Base-by-base conservation (phyloP, 2,329 filamentous ascomycete genomes). In the Colletotrichum tropicale region DNA sequence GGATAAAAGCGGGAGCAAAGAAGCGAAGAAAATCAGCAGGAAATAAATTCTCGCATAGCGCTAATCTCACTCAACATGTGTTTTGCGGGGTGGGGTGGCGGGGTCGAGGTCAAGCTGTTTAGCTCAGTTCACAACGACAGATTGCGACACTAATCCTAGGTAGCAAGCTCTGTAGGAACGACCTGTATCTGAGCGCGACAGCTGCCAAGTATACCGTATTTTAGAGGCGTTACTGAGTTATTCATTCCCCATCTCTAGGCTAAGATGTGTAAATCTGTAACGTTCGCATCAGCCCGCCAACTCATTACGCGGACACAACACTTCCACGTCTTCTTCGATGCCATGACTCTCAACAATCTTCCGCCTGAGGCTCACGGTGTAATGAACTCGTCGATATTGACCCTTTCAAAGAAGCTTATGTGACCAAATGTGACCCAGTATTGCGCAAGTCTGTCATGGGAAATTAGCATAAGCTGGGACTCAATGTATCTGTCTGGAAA, bases 381-480 rank as follows among this genome's bases (percentile, higher is more conserved):
- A 3, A 88, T 78, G 24, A 91, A 89, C 28, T 85, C 78, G 72
- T 93, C 90, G 71, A 94, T 88, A 64, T 93, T 82, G 6, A 94
- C 89, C 71, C 92, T 86, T 79, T 91, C 85, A 71, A 90, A 93
- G 80, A 88, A 93, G 79, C 88, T 92, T 62, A 93, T 90, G 71
- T 92, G 90, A 0, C 88, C 87, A 77, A 91, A 90, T 1, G 83
- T 87, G 66, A 94, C 87, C 96, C 96, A 98, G 81, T 95, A 94
- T 81, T 96, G 95, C 4, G 95, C 96, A 70, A 98, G 83, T 55
- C 90, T 89, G 81, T 98, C 88, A n/a, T 92, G 90, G 3, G 94
- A 96, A 52, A 98, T 89, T 43, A 98, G 88, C 65, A 98, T 92
- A 26, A 98, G 88, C 78, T 96, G 92, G 1, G 93, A 93, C 4